Evolutionary conservation across 2,329 filamentous ascomycete species (phyloP).

Genomic region (Aspergillus flavus): DNA sequence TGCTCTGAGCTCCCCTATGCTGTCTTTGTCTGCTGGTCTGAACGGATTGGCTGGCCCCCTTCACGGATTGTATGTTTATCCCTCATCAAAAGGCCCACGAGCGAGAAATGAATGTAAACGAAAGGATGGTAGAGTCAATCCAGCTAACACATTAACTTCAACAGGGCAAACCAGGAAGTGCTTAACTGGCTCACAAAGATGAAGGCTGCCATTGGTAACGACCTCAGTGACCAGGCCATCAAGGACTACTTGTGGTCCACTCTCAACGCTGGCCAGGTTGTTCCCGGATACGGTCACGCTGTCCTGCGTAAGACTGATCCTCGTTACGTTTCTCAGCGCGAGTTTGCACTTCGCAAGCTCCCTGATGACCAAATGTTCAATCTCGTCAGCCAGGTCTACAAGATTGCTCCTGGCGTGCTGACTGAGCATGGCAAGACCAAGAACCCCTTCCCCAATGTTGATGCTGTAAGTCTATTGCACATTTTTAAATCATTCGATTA

Average conservation of each 20-base stretch:
- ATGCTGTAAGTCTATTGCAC: constrained; percentile 60
- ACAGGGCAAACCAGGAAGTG: constrained; percentile 93
- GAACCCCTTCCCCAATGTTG: constrained; percentile 99
- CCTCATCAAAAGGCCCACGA: background rate
- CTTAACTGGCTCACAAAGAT: constrained; percentile 99
- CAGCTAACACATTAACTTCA: constrained; percentile 23
- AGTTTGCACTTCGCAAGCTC: constrained; percentile 91
- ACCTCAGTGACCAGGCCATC: constrained; percentile 94
- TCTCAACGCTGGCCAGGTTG: constrained; percentile 91
- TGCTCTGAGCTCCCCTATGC: constrained; percentile 94
- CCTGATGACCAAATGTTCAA: constrained; percentile 99
- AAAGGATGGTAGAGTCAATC: background rate
- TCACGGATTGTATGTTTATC: constrained; percentile 71
- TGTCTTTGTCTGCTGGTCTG: constrained; percentile 92
- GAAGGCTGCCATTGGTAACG: constrained; percentile 92
- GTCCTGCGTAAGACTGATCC: constrained; percentile 99
- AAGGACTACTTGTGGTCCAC: constrained; percentile 99
- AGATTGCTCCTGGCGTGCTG: constrained; percentile 96
- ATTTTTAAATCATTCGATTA: background rate
- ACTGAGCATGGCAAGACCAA: constrained; percentile 99
- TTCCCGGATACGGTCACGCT: constrained; percentile 97
- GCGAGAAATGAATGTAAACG: background rate
- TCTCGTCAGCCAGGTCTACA: constrained; percentile 99
- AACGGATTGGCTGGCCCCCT: constrained; percentile 98
- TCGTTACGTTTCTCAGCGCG: constrained; percentile 96